Conservation (phyloP, 257 asterid genomes). For the Ehretia macrophylla region DNA sequence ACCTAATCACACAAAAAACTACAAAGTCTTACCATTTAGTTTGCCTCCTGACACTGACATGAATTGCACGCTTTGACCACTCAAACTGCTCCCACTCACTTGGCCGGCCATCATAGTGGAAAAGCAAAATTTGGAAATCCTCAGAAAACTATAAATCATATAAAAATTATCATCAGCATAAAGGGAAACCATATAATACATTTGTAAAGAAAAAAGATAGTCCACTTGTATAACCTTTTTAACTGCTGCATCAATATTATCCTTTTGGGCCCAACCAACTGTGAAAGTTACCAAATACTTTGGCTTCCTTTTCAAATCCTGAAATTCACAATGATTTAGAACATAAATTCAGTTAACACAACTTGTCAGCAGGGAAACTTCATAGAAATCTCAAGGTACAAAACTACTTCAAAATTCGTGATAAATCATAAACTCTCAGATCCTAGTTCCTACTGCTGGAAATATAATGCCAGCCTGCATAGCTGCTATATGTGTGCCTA, state of each 20-base stretch:
- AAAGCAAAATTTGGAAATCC: conserved; percentile 92
- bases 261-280: conserved; percentile 81
- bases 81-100: conserved; percentile 98
- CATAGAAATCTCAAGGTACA: background rate
- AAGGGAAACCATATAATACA: background rate
- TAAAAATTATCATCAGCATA: background rate
- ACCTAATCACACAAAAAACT: too few species aligned
- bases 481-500: too few species aligned
- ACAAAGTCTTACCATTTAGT: conserved; percentile 73
- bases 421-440: too few species aligned
- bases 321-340: conserved; percentile 23
- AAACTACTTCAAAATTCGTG: background rate
- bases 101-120: conserved; percentile 93
- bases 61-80: conserved; percentile 90
- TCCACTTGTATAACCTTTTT: conserved; percentile 56
- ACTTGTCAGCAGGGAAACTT: background rate
- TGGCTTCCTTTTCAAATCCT: conserved; percentile 92
- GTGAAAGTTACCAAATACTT: conserved; percentile 91
- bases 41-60: conserved; percentile 84
- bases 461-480: too few species aligned
- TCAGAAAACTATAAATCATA: conserved; percentile 64
- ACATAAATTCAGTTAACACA: background rate
- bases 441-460: too few species aligned
- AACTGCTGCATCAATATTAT: conserved; percentile 73
- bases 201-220: conserved; percentile 5